These are phyloP conservation scores for Entomortierella chlamydospora DNA, from an alignment of 192 early-diverging fungal genomes.

Conservation along the genomic window DNA sequence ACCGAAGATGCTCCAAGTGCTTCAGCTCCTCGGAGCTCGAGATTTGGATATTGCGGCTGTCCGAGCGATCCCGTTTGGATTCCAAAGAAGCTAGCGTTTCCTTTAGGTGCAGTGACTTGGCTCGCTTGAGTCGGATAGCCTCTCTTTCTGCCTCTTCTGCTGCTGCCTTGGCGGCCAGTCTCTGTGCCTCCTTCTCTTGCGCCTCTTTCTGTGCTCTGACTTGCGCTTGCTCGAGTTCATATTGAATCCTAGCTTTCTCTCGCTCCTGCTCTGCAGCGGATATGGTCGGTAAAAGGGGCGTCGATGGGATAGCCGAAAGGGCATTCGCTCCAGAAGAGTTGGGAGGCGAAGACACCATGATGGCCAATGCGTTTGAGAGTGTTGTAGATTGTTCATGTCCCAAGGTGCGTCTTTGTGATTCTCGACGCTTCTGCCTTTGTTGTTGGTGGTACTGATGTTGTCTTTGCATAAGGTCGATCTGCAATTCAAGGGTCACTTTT, in stretches of 20 bases:
- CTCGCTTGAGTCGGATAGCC: constrained; percentile 19
- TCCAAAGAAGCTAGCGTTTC: constrained; percentile 44
- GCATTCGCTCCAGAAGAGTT: background rate
- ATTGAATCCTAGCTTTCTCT: constrained; percentile 39
- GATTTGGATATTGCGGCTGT: constrained; percentile 25
- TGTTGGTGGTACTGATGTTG: constrained; percentile 54
- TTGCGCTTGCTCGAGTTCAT: constrained; percentile 44
- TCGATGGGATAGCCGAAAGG: constrained; percentile 12
- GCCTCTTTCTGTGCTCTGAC: constrained; percentile 24
- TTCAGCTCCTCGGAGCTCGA: constrained; percentile 38
- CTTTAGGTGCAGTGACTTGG: constrained; percentile 41
- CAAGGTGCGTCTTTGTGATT: constrained; percentile 33
- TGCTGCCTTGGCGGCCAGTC: constrained; percentile 15
- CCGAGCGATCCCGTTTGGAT: constrained; percentile 19
- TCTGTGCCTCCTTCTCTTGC: constrained; percentile 16
- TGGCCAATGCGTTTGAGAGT: constrained; percentile 30
- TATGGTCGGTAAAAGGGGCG: constrained; percentile 18
- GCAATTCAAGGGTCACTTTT: constrained; percentile 45
- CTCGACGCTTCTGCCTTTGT: constrained; percentile 49
- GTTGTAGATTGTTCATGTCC: constrained; percentile 31
- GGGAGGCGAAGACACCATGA: constrained; percentile 6
- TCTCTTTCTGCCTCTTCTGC: constrained; percentile 40
- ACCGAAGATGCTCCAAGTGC: constrained; percentile 36
- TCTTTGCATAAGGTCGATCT: constrained; percentile 46
- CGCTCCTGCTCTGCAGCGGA: constrained; percentile 33